These are phyloP conservation scores for Lactarius hatsudake DNA, from an alignment of 768 basidiomycete genomes.

Conservation along the genomic window DNA sequence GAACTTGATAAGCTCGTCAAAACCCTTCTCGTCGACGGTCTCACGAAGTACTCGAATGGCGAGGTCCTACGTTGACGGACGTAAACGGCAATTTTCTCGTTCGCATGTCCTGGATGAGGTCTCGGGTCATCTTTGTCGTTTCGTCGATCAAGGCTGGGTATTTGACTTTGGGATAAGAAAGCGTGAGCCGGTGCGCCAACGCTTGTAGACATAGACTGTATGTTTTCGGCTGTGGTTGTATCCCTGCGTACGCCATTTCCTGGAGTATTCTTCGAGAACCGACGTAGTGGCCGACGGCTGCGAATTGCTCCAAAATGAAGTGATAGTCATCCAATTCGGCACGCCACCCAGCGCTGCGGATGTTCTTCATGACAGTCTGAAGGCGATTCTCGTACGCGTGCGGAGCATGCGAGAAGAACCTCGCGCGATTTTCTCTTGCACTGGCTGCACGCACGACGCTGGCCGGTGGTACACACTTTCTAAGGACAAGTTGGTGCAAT, in stretches of 20 bases:
- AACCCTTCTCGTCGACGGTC: constrained; percentile 52
- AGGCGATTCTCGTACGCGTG: constrained; percentile 67
- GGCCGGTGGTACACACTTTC: constrained; percentile 56
- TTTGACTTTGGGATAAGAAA: constrained; percentile 48
- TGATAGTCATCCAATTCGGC: constrained; percentile 65
- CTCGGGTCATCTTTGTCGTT: constrained; percentile 46
- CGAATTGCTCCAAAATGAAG: constrained; percentile 71
- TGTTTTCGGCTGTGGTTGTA: constrained; percentile 52
- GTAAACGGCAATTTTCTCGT: constrained; percentile 47
- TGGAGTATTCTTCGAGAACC: constrained; percentile 60
- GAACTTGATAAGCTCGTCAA: constrained; percentile 58
- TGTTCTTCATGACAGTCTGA: constrained; percentile 65
- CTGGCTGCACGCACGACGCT: constrained; percentile 44
- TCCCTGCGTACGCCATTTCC: constrained; percentile 48
- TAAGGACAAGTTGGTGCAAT: constrained; percentile 66
- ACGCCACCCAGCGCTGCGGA: constrained; percentile 49
- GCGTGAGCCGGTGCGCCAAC: constrained; percentile 61
- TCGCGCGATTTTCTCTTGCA: constrained; percentile 42
- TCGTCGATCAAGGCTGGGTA: constrained; percentile 40
- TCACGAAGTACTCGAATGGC: constrained; percentile 67
- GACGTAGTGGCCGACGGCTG: constrained; percentile 65
- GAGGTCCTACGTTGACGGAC: constrained; percentile 65
- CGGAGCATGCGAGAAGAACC: constrained; percentile 38
- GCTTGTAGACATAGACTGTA: constrained; percentile 66
- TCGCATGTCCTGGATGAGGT: constrained; percentile 59